Percentiles rank a stretch among this genome's conserved stretches.
Evolutionary conservation across 768 basidiomycete species (phyloP).

Genomic region (Mycena venus): DNA sequence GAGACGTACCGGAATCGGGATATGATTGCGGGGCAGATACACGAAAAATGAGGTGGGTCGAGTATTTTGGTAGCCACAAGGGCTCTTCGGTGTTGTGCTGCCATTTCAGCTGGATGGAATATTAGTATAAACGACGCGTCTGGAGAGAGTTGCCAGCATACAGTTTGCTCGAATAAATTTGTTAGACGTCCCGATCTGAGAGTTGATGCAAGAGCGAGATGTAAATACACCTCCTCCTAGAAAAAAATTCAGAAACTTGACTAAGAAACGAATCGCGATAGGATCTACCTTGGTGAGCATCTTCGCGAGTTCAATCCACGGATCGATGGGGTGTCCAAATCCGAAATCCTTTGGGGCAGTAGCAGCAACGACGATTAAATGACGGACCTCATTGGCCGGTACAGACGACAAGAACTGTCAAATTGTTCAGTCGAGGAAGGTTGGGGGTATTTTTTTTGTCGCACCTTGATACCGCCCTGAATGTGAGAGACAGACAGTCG

Average conservation of each 20-base stretch:
- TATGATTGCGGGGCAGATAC: conserved; percentile 16
- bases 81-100: conserved; percentile 31
- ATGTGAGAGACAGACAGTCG: conserved; percentile 60
- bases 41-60: conserved; percentile 26
- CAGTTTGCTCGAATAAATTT: conserved; percentile 28
- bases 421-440: neutral
- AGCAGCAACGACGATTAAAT: conserved; percentile 32
- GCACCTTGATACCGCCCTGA: conserved; percentile 60
- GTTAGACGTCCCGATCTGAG: conserved; percentile 17
- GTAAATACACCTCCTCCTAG: conserved; percentile 26
- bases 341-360: conserved; percentile 15
- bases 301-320: conserved; percentile 26
- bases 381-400: conserved; percentile 6
- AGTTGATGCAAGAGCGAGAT: conserved; percentile 23
- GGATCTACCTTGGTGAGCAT: conserved; percentile 25
- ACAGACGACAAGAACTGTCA: conserved; percentile 18
- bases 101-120: conserved; percentile 7
- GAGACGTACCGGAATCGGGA: conserved; percentile 6
- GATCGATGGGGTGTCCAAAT: conserved; percentile 9
- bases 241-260: neutral
- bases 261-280: neutral
- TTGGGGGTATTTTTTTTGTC: conserved; percentile 15
- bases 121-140: neutral
- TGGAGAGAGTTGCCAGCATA: neutral
- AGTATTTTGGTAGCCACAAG: conserved; percentile 29